Percentiles rank a stretch among this genome's conserved stretches.
Conservation (phyloP, 345 rosid species). For the Bruguiera parviflora region DNA sequence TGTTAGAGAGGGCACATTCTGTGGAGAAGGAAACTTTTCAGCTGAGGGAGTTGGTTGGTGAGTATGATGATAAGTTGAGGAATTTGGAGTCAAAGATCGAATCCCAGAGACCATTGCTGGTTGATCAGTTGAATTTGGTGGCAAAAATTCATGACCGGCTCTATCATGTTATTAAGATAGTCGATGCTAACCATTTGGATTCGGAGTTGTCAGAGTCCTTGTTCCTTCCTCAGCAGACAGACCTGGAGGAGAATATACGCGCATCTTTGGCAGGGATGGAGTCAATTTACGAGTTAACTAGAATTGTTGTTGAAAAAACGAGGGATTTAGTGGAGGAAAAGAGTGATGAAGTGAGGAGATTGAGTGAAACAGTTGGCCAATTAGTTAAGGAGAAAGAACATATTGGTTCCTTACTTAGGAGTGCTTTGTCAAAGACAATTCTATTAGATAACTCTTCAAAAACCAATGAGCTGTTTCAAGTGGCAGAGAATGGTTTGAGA, state of each 20-base stretch:
- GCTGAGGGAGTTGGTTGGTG: slow-evolving; percentile 61
- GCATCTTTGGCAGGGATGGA: slow-evolving; percentile 95
- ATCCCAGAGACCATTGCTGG: slow-evolving; percentile 64
- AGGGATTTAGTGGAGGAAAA: slow-evolving; percentile 62
- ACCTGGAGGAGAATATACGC: slow-evolving; percentile 75
- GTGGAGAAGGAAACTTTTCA: slow-evolving; percentile 53
- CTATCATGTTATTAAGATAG: slow-evolving; percentile 52
- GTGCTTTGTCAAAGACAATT: slow-evolving; percentile 80
- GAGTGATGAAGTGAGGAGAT: slow-evolving; percentile 51
- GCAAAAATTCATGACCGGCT: slow-evolving; percentile 69
- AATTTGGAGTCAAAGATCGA: slow-evolving; percentile 59
- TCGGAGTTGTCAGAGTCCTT: slow-evolving; percentile 75
- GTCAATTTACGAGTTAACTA: slow-evolving; percentile 65
- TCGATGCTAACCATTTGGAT: slow-evolving; percentile 56
- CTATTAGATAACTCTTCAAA: slow-evolving; percentile 50
- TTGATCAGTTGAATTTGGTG: slow-evolving; percentile 81
- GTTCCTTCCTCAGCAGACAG: slow-evolving; percentile 82
- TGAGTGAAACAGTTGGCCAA: slow-evolving; percentile 64
- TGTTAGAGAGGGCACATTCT: slow-evolving; percentile 41
- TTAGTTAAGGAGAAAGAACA: slow-evolving; percentile 87
- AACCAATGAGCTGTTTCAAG: slow-evolving; percentile 62
- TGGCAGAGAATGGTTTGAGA: slow-evolving; percentile 81
- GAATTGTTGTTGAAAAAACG: slow-evolving; percentile 58
- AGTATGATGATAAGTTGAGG: slow-evolving; percentile 70
- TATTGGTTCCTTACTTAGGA: slow-evolving; percentile 75